Evolutionary conservation across 163 green algal species (phyloP).

Genomic region (Chlorella variabilis): DNA sequence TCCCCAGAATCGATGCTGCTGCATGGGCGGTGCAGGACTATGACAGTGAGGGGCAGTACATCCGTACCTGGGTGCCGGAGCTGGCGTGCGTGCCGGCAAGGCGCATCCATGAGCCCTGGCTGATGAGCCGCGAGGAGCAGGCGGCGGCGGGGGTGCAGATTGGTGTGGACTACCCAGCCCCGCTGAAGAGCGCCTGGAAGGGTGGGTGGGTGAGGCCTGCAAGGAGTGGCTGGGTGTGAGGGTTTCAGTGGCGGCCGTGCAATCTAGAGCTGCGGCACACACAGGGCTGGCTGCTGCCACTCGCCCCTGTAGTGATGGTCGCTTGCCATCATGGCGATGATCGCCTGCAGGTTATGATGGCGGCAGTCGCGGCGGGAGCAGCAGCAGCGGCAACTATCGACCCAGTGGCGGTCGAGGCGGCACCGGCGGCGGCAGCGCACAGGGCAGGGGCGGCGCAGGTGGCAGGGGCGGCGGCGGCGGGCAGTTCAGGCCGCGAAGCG

Average conservation of each 20-base stretch:
- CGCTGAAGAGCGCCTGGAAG: conserved; percentile 50
- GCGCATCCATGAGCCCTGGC: conserved; percentile 85
- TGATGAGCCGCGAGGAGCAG: conserved; percentile 75
- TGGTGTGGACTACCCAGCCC: conserved; percentile 75
- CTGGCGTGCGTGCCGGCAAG: conserved; percentile 73
- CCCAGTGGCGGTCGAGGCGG: not conserved
- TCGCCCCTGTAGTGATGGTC: too few species aligned
- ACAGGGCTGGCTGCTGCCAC: too few species aligned
- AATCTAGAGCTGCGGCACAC: too few species aligned
- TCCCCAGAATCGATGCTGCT: too few species aligned
- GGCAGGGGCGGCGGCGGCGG: conserved; percentile 20
- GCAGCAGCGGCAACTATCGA: conserved; percentile 15
- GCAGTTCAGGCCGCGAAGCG: conserved; percentile 29
- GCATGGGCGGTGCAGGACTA: conserved; percentile 86
- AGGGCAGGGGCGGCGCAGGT: conserved; percentile 30
- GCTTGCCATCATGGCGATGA: too few species aligned
- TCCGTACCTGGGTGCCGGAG: conserved; percentile 91
- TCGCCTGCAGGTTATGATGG: conserved; percentile 17
- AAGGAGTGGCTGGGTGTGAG: too few species aligned
- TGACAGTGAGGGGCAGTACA: conserved; percentile 88
- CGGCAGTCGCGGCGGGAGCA: not conserved
- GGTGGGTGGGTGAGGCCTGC: not conserved
- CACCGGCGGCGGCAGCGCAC: conserved; percentile 11
- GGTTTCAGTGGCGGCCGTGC: too few species aligned
- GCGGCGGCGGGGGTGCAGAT: conserved; percentile 65